Percentiles rank a stretch among this genome's conserved stretches.
These are phyloP conservation scores for Solanum medicagineum DNA, from an alignment of 257 asterid species.

Conservation along the genomic window DNA sequence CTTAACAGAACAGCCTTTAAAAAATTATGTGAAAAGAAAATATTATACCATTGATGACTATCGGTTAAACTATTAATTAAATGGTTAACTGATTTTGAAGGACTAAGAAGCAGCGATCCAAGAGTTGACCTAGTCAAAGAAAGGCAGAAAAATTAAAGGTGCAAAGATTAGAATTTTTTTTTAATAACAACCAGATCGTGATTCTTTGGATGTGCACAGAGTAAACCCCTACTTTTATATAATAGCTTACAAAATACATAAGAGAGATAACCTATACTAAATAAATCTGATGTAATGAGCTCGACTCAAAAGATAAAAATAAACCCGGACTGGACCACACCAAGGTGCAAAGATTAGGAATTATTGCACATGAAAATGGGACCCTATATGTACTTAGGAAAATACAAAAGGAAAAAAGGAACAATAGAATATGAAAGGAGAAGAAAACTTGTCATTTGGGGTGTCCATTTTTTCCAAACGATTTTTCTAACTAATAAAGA, in stretches of 20 bases:
- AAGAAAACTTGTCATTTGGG: neutral
- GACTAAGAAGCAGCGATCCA: neutral
- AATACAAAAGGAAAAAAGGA: neutral
- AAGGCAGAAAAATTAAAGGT: neutral
- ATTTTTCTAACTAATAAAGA: neutral
- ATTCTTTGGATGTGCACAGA: too few species aligned
- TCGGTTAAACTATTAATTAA: too few species aligned
- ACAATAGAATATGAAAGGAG: neutral
- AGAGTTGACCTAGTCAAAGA: neutral
- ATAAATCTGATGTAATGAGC: too few species aligned
- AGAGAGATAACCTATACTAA: fast-evolving
- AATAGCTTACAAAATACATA: too few species aligned
- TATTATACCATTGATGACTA: too few species aligned
- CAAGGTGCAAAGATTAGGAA: neutral
- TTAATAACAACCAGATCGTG: too few species aligned
- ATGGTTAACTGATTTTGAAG: neutral
- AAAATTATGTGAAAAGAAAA: too few species aligned
- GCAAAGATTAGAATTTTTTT: neutral
- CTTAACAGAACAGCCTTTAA: too few species aligned
- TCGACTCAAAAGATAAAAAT: too few species aligned
- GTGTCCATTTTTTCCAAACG: neutral
- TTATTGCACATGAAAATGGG: neutral
- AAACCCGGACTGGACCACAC: too few species aligned
- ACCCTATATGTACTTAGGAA: neutral
- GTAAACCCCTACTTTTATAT: too few species aligned